Evolutionary conservation across 2,329 filamentous ascomycete species (phyloP).

Genomic region (Penicillium sp.): DNA sequence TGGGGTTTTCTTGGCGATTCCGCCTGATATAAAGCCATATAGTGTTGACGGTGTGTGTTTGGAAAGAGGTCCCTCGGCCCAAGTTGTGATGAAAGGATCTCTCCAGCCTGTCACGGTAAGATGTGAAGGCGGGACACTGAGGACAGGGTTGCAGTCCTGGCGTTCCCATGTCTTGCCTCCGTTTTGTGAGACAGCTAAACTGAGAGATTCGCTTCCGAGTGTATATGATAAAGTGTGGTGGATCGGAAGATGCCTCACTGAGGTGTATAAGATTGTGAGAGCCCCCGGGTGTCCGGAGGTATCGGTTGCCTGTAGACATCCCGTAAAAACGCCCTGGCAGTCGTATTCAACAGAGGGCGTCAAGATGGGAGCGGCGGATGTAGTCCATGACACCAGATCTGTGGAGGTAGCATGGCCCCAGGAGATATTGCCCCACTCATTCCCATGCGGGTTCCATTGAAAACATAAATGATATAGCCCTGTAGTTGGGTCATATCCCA

Average conservation of each 20-base stretch:
- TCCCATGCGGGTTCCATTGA: constrained; percentile 45
- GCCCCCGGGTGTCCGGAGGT: constrained; percentile 24
- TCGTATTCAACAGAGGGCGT: constrained; percentile 40
- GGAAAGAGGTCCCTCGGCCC: constrained; percentile 10
- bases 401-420: constrained; percentile 43
- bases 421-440: constrained; percentile 44
- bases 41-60: constrained; percentile 24
- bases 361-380: constrained; percentile 29
- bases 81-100: constrained; percentile 39
- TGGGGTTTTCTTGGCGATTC: constrained; percentile 43
- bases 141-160: constrained; percentile 37
- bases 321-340: constrained; percentile 43
- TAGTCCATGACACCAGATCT: constrained; percentile 42
- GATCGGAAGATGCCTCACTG: constrained; percentile 40
- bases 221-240: constrained; percentile 42
- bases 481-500: constrained; percentile 41
- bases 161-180: constrained; percentile 40
- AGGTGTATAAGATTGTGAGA: constrained; percentile 43
- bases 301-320: constrained; percentile 36
- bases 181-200: constrained; percentile 40
- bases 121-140: constrained; percentile 33
- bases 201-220: constrained; percentile 38
- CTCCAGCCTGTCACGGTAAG: constrained; percentile 44
- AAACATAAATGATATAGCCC: constrained; percentile 43
- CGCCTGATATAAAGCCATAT: constrained; percentile 52